phyloP scores from a whole-genome alignment of 352 stramenopile species.

The Phytophthora pisi region DNA sequence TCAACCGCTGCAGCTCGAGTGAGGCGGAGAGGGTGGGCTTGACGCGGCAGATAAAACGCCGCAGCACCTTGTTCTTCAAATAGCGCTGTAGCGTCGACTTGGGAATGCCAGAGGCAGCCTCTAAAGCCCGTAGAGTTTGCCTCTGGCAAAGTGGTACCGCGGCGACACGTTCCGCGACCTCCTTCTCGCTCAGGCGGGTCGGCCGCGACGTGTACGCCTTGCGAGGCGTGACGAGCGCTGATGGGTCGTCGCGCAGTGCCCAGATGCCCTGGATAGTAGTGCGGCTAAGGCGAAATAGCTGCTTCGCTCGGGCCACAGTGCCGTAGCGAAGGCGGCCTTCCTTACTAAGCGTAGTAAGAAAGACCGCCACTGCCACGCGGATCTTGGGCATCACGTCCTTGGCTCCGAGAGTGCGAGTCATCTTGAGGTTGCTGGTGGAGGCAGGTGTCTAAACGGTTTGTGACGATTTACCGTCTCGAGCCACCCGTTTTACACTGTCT shows the following conservation, averaged over 20 bases:
- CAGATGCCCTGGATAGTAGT: not conserved
- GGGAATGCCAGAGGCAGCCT: not conserved
- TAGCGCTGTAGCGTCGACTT: not conserved
- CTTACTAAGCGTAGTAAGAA: slow-evolving; percentile 6
- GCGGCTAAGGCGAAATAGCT: slow-evolving; percentile 1
- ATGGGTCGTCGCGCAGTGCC: not conserved
- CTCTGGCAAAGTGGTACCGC: slow-evolving; percentile 4
- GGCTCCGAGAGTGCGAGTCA: slow-evolving; percentile 1
- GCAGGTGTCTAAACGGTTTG: too few relatives aligned
- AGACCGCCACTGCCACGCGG: slow-evolving; percentile 6
- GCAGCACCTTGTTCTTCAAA: not conserved
- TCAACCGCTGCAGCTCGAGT: slow-evolving; percentile 6
- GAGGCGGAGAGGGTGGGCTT: not conserved
- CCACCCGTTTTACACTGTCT: too few relatives aligned
- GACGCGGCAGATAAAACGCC: not conserved
- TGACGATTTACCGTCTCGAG: too few relatives aligned
- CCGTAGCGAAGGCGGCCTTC: slow-evolving; percentile 8
- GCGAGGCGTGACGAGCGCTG: not conserved
- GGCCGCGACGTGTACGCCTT: not conserved
- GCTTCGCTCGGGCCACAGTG: not conserved
- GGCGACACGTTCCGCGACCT: slow-evolving; percentile 4
- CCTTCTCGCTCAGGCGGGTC: not conserved
- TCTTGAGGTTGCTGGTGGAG: not conserved
- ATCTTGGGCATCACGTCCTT: slow-evolving; percentile 4
- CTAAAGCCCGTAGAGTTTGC: not conserved